Base-by-base conservation (phyloP, 2,329 filamentous ascomycete genomes). In the Coccinonectria pachysandricola region DNA sequence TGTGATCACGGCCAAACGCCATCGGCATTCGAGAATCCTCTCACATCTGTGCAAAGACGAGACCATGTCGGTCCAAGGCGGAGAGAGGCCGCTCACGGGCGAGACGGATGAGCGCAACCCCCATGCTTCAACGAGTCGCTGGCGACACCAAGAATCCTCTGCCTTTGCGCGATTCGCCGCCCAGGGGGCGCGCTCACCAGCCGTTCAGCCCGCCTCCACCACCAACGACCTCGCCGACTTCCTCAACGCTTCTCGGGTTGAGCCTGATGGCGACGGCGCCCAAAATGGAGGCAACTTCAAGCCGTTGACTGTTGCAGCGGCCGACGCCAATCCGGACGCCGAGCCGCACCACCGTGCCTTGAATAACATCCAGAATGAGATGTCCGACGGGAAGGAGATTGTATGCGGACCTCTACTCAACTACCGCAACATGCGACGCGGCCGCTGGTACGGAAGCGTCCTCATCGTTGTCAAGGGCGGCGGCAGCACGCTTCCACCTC, bases 381-480 rank as follows among this genome's bases (percentile, higher is more conserved):
- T 39, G 6, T 39, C 49, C 5, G 65, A 70, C 24, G 66, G 65
- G 23, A 66, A 60, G 45, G 72, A 81, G 34, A 66, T 86, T 15
- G 62, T 79, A 9, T 78, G 72, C 41, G 82, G 82, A 1, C 82
- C 82, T 12, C 59, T 88, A 38, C 57, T 88, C 36, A 88, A 88
- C 56, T 88, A 86, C 53, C 68, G 78, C 37, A 71, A 72, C 45
- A 86, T 80, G 72, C 73, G 79, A 39, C 71, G 78, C 43, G 68
- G 66, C 15, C 59, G 57, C 20, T 96, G 88, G 87, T 65, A 82
- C 43, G 87, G 88, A 31, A 93, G 85, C 51, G 81, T 93, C 6
- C 60, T 95, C 43, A 61, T 95, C 25, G 85, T 95, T 27, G 81
- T 79, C 10, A 75, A 69, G 26, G 80, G 85, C 4, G 80, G 80